Conservation (phyloP, 768 basidiomycete species). For the Leucocoprinus birnbaumii region DNA sequence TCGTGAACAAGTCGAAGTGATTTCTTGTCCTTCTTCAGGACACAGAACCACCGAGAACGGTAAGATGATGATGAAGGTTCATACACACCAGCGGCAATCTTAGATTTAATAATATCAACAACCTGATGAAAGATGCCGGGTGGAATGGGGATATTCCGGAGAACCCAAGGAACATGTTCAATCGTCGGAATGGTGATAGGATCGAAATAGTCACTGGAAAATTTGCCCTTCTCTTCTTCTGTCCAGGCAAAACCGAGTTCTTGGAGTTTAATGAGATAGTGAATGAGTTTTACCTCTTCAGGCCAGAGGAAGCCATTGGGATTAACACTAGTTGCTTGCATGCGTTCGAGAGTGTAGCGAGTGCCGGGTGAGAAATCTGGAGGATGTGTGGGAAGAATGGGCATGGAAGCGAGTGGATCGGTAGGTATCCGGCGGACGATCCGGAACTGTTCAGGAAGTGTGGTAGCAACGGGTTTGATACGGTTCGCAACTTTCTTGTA, state of each 20-base stretch:
- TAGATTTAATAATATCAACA: too few relatives aligned
- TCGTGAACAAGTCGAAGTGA: too few relatives aligned
- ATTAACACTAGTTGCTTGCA: conserved; percentile 22
- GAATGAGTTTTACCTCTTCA: conserved; percentile 30
- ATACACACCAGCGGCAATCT: too few relatives aligned
- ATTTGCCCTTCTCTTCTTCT: conserved; percentile 25
- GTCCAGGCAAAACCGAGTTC: conserved; percentile 30
- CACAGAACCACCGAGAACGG: too few relatives aligned
- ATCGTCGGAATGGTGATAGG: conserved; percentile 23
- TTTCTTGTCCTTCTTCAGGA: too few relatives aligned
- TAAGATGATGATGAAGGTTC: too few relatives aligned
- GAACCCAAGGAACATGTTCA: too few relatives aligned
- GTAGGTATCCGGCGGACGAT: conserved; percentile 26
- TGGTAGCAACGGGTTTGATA: conserved; percentile 30
- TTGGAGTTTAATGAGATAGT: conserved; percentile 28
- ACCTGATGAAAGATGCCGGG: too few relatives aligned
- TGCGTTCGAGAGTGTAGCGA: conserved; percentile 22
- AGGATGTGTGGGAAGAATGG: conserved; percentile 22
- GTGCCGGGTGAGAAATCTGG: conserved; percentile 28
- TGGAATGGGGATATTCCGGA: too few relatives aligned
- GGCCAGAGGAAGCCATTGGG: conserved; percentile 27
- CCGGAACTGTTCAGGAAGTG: conserved; percentile 28
- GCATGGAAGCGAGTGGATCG: conserved; percentile 29
- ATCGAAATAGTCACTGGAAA: conserved; percentile 21
- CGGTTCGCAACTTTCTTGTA: conserved; percentile 31